Evolutionary conservation across 441 rosid genomes (phyloP).

Genomic region (Pelargonium exstipulatum): DNA sequence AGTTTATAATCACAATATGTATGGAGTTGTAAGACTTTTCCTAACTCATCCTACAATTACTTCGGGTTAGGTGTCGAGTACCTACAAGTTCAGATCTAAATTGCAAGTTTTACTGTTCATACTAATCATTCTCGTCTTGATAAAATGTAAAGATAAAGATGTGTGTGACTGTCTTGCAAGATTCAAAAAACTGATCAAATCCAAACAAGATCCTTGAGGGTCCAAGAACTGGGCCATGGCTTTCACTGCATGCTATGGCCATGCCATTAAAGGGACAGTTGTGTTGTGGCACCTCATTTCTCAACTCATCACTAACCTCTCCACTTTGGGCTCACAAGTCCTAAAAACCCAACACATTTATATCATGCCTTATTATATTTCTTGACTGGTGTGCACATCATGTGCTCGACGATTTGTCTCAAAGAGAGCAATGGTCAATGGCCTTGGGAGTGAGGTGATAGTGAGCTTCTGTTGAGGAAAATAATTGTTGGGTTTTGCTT

Average conservation of each 20-base stretch:
- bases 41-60: too few species aligned
- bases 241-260: not conserved
- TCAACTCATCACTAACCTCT: constrained; percentile 1
- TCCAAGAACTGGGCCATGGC: constrained; percentile 4
- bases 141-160: not conserved
- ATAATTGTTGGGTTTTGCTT: not conserved
- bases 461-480: not conserved
- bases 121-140: not conserved
- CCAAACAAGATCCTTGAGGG: constrained; percentile 11
- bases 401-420: constrained; percentile 1
- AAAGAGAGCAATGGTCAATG: not conserved
- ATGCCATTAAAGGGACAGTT: constrained; percentile 8
- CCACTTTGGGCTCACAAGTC: not conserved
- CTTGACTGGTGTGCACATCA: not conserved
- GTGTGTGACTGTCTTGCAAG: not conserved
- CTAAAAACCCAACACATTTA: not conserved
- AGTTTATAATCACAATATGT: too few species aligned
- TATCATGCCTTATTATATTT: not conserved
- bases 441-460: constrained; percentile 1
- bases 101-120: too few species aligned
- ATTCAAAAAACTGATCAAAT: not conserved
- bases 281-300: constrained; percentile 9
- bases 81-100: too few species aligned
- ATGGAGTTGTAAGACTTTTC: too few species aligned
- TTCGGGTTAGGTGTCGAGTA: too few species aligned